phyloP scores from a whole-genome alignment of 208 protist genomes.

The Acanthamoeba quina region DNA sequence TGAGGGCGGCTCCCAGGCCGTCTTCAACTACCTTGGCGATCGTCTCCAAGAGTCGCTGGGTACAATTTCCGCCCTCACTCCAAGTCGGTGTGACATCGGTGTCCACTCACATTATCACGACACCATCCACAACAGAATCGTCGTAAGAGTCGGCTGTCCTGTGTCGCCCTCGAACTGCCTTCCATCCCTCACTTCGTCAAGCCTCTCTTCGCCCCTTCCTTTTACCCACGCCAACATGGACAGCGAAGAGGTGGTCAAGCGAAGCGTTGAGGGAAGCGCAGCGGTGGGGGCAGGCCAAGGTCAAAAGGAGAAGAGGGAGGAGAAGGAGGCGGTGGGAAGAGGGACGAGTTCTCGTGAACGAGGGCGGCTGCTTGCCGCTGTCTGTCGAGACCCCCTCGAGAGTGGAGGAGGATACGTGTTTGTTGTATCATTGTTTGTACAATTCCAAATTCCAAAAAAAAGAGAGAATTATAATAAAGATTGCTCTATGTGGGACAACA shows the following conservation, averaged over 20 bases:
- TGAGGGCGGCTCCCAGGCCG: conserved; percentile 67
- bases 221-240: not conserved
- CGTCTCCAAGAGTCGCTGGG: conserved; percentile 55
- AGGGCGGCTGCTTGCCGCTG: no score
- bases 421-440: conserved; percentile 31
- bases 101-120: no score
- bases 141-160: no score
- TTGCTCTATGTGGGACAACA: no score
- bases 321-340: not conserved
- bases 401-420: not conserved
- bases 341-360: not conserved
- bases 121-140: no score
- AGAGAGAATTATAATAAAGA: not conserved
- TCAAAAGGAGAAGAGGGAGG: not conserved
- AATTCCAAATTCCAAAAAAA: conserved; percentile 3
- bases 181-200: no score
- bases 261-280: not conserved
- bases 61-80: not conserved
- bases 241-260: not conserved
- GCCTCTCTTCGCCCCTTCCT: no score
- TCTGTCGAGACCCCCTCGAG: no score
- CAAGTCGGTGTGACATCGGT: not conserved
- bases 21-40: conserved; percentile 71
- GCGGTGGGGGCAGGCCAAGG: no score
- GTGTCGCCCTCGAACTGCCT: no score